These are phyloP conservation scores for Starmerella floricola DNA, from an alignment of 805 yeast genomes.

Conservation along the genomic window DNA sequence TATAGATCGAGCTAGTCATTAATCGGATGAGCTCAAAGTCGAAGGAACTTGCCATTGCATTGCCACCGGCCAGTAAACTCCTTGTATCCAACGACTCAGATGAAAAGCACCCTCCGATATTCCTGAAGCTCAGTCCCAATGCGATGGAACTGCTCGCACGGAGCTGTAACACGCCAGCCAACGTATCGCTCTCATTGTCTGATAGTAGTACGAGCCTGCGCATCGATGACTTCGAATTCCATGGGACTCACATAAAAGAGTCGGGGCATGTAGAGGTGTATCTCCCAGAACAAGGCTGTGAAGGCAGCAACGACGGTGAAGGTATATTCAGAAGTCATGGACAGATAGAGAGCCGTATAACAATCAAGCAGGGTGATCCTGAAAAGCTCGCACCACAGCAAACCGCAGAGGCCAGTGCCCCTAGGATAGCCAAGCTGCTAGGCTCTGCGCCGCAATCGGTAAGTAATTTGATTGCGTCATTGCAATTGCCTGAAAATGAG, in stretches of 20 bases:
- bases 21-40: no score
- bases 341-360: slow-evolving; percentile 14
- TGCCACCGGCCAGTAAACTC: slow-evolving; percentile 7
- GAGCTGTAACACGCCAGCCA: neutral
- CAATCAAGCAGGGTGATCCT: slow-evolving; percentile 6
- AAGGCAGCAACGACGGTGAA: neutral
- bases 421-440: slow-evolving; percentile 1
- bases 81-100: neutral
- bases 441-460: slow-evolving; percentile 6
- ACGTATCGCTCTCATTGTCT: slow-evolving; percentile 9
- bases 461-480: slow-evolving; percentile 3
- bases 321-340: slow-evolving; percentile 15
- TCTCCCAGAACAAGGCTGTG: slow-evolving; percentile 4
- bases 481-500: slow-evolving; percentile 9
- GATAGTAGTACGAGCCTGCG: slow-evolving; percentile 14
- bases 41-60: no score
- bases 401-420: no score
- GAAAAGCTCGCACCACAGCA: no score
- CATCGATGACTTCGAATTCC: slow-evolving; percentile 15
- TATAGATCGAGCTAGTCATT: no score
- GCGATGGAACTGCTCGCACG: slow-evolving; percentile 10
- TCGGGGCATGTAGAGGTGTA: slow-evolving; percentile 22
- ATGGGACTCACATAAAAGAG: slow-evolving; percentile 16
- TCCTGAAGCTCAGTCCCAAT: slow-evolving; percentile 17
- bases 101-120: slow-evolving; percentile 21